Base-by-base conservation (phyloP, 73 alveolate species). In the Breviolum minutum region DNA sequence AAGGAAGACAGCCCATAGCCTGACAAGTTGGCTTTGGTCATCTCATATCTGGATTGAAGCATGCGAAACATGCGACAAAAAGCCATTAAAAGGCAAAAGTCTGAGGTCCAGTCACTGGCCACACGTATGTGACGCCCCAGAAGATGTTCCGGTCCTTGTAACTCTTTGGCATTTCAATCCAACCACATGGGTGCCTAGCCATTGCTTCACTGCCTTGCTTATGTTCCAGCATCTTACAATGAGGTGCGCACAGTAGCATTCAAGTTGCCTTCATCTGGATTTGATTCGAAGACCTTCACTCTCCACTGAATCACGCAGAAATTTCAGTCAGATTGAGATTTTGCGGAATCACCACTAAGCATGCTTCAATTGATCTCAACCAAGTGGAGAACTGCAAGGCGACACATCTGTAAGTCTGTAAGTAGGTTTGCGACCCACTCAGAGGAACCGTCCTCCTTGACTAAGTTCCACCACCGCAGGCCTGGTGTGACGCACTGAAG, bases 401-500 rank as follows among this genome's bases (percentile, higher is more conserved):
- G 24, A 0, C 77, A 68, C 17, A 68, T 17, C 17, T 22, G 77
- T 6, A 14, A 22, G 77, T 68, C 16, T 2, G 66, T 17, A 12
- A 6, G 40, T 69, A 2, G 61, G 98, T 20, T 62, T 66, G 20
- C 29, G n/a, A 61, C 98, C 98, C 98, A 92, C 98, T 92, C 98
- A 63, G 98, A 92, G 19, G 98, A 92, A 66, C 98, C 98, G 79
- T 92, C 98, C 54, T 92, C 98, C 90, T 92, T 92, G 91, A 92
- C 98, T 32, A 92, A 24, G 66, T 92, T 92, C 98, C 98, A 92
- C 98, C 98, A 92, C 74, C 98, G 98, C 81, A 92, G 83, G 77
- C 98, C 98, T 92, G 48, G 32, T 13, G 70, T n/a, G 29, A 13
- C 54, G 54, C 54, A 30, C 5, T 8, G 73, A 17, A 61, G 12